Evolutionary conservation across 768 basidiomycete species (phyloP), one percentile per base, ranked within the genome.

Genomic region (Pleurotus giganteus): DNA sequence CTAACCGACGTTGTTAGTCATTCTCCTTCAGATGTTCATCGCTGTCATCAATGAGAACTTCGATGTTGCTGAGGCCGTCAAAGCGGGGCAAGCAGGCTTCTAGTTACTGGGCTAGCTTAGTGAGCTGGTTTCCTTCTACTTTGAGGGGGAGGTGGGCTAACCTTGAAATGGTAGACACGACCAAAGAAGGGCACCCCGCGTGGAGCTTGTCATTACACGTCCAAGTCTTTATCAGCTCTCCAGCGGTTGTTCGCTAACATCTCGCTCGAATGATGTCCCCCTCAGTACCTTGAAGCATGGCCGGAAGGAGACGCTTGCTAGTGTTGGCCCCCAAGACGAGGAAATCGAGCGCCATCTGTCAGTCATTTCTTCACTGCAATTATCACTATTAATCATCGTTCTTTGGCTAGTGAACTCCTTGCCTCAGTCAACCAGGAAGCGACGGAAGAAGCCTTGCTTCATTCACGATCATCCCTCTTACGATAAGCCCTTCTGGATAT

Each of bases 11-110:
- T n/a, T 49, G 8, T 5, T 51, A 95, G 94, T 93, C 75, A 91
- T 96, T 62, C 78, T 96, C 7, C 68, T 96, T 46, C 94, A 96
- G 65, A 89, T 98, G 86, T 97, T 98, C 74, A 91, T 98, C 63
- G 96, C 96, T 29, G 94, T 96, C 42, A 94, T 97, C 76, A 91
- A 94, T 63, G 94, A 95, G 75, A 96, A 95, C 69, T 98, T 98
- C 62, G 79, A 86, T 21, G 84, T 97, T 4, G 93, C 93, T 0
- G 96, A 98, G 64, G 92, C 95, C n/a, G 65, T 80, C 85, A 23
- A 98, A 98, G 74, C 84, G 87, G 50, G 80, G 81, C 13, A 80
- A 88, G 58, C 96, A 97, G 68, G 84, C 88, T 4, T 82, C 83
- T 4, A 79, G 83, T 44, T 88, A 85, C 65, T 84, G 80, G 73